A percentile compares a stretch with the other conserved stretches of the same genome.
These are phyloP conservation scores for Tylopilus sp. DNA, from an alignment of 1,284 basidiomycete species.

Conservation along the genomic window DNA sequence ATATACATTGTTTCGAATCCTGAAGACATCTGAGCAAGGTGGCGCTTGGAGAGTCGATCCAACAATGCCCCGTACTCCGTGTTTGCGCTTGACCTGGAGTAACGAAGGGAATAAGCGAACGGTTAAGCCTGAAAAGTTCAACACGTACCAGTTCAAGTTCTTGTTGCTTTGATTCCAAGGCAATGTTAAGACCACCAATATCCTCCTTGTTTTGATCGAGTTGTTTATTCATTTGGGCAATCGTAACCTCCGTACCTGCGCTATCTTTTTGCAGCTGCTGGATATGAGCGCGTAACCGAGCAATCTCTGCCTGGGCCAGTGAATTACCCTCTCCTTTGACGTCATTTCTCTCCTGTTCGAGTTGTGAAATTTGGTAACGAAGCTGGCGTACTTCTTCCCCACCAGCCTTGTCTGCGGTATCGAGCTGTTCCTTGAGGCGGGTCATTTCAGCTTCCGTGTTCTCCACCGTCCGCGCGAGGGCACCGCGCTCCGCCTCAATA, in stretches of 20 bases:
- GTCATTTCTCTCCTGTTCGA: constrained; percentile 56
- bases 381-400: constrained; percentile 59
- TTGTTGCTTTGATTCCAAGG: constrained; percentile 85
- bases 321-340: constrained; percentile 21
- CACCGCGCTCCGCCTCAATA: constrained; percentile 4
- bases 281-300: constrained; percentile 59
- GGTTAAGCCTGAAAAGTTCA: neutral
- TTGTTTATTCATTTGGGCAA: constrained; percentile 70
- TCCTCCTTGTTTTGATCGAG: constrained; percentile 72
- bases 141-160: constrained; percentile 77
- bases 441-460: constrained; percentile 40
- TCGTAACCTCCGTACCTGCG: constrained; percentile 76
- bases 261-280: constrained; percentile 75
- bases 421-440: constrained; percentile 45
- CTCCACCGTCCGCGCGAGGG: constrained; percentile 15
- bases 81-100: constrained; percentile 66
- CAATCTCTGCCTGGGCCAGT: constrained; percentile 43
- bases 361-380: constrained; percentile 54
- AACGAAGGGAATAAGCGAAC: neutral
- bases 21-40: no score
- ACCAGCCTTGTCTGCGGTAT: constrained; percentile 53
- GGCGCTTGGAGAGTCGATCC: no score
- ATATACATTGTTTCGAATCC: no score
- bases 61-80: constrained; percentile 59
- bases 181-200: constrained; percentile 75